Evolutionary conservation across 2,329 filamentous ascomycete species (phyloP).

Genomic region (Talaromyces piceae): DNA sequence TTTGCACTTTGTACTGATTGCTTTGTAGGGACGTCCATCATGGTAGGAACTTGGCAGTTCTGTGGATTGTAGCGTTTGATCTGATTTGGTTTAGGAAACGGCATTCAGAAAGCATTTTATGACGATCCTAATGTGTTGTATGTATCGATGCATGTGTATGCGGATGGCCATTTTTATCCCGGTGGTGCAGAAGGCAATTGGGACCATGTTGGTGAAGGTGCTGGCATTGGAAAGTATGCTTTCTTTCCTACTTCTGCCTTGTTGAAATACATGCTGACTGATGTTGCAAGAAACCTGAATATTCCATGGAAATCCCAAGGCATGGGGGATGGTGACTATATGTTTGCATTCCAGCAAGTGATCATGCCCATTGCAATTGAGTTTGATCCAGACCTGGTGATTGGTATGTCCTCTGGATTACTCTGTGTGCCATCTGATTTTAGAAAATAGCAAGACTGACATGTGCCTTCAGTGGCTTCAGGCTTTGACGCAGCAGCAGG

Average conservation of each 20-base stretch:
- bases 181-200: slow-evolving; percentile 51
- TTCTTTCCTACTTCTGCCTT: not conserved
- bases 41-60: slow-evolving; percentile 31
- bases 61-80: slow-evolving; percentile 1
- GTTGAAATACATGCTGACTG: not conserved
- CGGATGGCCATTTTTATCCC: slow-evolving; percentile 79
- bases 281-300: slow-evolving; percentile 51
- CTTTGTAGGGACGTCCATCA: slow-evolving; percentile 58
- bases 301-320: slow-evolving; percentile 61
- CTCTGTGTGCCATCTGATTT: too few species aligned
- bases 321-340: slow-evolving; percentile 95
- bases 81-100: slow-evolving; percentile 58
- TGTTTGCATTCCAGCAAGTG: slow-evolving; percentile 91
- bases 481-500: slow-evolving; percentile 94
- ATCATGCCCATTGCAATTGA: slow-evolving; percentile 94
- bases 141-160: slow-evolving; percentile 87
- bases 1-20: not conserved
- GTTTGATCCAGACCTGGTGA: slow-evolving; percentile 88
- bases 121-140: slow-evolving; percentile 91
- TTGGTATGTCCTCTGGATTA: slow-evolving; percentile 39
- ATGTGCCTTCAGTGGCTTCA: slow-evolving; percentile 58
- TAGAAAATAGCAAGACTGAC: not conserved
- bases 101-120: slow-evolving; percentile 94
- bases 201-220: slow-evolving; percentile 51
- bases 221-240: slow-evolving; percentile 49